Evolutionary conservation across 805 yeast genomes (phyloP), one percentile per base, ranked within the genome.

Genomic region (Metschnikowia borealis): DNA sequence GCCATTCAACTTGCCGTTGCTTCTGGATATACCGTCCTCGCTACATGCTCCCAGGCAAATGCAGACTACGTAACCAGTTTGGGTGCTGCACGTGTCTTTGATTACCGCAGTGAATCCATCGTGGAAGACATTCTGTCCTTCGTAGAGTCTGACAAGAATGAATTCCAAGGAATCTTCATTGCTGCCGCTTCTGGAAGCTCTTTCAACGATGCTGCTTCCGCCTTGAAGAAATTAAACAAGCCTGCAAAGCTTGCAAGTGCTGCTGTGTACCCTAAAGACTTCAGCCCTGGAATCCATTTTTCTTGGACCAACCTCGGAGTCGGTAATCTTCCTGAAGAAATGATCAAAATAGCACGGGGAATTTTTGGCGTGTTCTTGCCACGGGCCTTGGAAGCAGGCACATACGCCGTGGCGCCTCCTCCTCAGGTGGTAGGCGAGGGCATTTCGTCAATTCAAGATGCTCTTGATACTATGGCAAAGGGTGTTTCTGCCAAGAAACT

Each of bases 1-100:
- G 54, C 54, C 6, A 49, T 52, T n/a, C 54, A 52, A 34, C 11
- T 52, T 44, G 54, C 54, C n/a, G 45, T 40, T 10, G 53, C 50
- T 42, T 48, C 50, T 8, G 54, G 54, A 14, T 52, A 49, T 23
- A 32, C 39, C 7, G 54, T 52, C n/a, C 39, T 52, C 2, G 17
- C 54, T 34, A 48, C 53, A 18, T 44, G 50, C 33, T 52, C 54
- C 10, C 46, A n/a, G 17, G 38, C 50, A 42, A 49, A 52, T 18
- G 15, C 23, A 11, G 54, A 37, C 8, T 35, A 41, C n/a, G 46
- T 49, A 26, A 40, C 43, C 15, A 20, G 23, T 3, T 33, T 43
- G 34, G 54, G 54, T n/a, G 54, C 54, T 14, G 36, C 38, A 13
- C 44, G 17, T 17, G 53, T 44, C 29, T 18, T 49, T 20, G 53